Percentiles rank a stretch among this genome's conserved stretches.
Conservation (phyloP, 495 filamentous ascomycete genomes). For the Saxophila tyrrhenica region DNA sequence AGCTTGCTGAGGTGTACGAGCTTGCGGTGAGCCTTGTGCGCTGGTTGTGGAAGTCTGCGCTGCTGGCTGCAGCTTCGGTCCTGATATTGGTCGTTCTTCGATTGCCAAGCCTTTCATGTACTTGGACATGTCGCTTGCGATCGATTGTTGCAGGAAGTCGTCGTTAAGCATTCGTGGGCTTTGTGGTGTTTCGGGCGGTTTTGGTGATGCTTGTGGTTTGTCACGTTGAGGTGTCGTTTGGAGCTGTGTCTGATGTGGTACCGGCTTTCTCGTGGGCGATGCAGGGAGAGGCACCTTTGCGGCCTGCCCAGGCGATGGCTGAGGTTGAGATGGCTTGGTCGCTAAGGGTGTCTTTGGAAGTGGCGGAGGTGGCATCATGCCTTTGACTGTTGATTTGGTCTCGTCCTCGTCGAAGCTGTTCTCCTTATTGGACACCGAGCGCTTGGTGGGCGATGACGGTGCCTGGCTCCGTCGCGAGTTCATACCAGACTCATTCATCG, state of each 20-base stretch:
- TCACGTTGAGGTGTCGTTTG: conserved; percentile 18
- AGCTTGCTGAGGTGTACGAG: background rate
- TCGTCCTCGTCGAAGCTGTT: conserved; percentile 11
- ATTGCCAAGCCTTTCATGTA: conserved; percentile 18
- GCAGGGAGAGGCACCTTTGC: conserved; percentile 51
- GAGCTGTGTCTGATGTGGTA: conserved; percentile 10
- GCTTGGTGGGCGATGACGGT: conserved; percentile 14
- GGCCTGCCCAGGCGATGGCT: conserved; percentile 40
- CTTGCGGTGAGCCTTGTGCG: background rate
- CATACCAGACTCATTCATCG: conserved; percentile 61
- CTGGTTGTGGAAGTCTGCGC: background rate
- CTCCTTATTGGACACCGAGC: conserved; percentile 22
- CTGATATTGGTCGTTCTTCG: conserved; percentile 9
- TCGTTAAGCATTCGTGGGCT: conserved; percentile 24
- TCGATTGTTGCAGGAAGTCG: conserved; percentile 28
- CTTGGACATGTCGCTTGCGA: conserved; percentile 28
- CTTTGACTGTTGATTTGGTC: conserved; percentile 12
- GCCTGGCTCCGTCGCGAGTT: conserved; percentile 46
- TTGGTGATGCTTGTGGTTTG: conserved; percentile 6
- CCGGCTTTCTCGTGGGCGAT: conserved; percentile 33
- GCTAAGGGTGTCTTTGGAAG: conserved; percentile 49
- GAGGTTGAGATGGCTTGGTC: conserved; percentile 18
- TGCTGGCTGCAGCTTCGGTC: conserved; percentile 1
- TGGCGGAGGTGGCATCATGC: conserved; percentile 34
- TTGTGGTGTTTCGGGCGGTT: conserved; percentile 17